These are phyloP conservation scores for Patellifolia procumbens DNA, from an alignment of 179 eudicot species.

Conservation along the genomic window DNA sequence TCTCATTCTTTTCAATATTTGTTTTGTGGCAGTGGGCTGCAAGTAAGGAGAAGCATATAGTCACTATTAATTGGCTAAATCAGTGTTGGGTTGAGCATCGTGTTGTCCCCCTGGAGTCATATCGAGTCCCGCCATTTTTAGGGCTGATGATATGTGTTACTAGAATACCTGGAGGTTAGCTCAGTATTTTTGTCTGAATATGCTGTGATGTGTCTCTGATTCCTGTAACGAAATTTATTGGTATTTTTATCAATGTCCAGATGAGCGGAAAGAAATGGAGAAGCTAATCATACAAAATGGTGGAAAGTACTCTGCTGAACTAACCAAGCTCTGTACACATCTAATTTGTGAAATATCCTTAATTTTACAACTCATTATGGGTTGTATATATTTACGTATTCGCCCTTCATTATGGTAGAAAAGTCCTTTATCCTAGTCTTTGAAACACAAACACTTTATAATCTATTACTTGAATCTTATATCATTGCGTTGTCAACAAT, in stretches of 20 bases:
- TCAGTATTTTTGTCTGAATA: conserved; percentile 2
- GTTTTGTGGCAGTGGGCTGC: conserved; percentile 84
- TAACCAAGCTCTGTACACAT: conserved; percentile 87
- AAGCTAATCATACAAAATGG: conserved; percentile 80
- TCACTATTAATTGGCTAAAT: conserved; percentile 77
- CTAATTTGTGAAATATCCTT: conserved; percentile 96
- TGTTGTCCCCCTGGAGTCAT: conserved; percentile 84
- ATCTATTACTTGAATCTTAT: background rate
- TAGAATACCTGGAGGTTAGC: conserved; percentile 83
- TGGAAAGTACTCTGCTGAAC: conserved; percentile 95
- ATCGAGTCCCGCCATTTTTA: conserved; percentile 76
- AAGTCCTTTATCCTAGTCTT: background rate
- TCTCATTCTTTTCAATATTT: conserved; percentile 7
- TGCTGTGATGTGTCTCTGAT: conserved; percentile 11
- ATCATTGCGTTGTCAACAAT: background rate
- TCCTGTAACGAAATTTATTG: background rate
- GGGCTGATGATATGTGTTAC: conserved; percentile 83
- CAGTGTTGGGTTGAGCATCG: conserved; percentile 99
- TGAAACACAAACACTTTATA: background rate
- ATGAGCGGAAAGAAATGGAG: conserved; percentile 87
- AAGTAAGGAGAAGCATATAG: conserved; percentile 75
- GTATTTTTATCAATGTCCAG: conserved; percentile 35
- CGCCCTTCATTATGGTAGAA: background rate
- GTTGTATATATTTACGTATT: background rate
- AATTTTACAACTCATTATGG: background rate